These are phyloP conservation scores for Viola pubescens DNA, from an alignment of 441 rosid genomes.

Conservation along the genomic window DNA sequence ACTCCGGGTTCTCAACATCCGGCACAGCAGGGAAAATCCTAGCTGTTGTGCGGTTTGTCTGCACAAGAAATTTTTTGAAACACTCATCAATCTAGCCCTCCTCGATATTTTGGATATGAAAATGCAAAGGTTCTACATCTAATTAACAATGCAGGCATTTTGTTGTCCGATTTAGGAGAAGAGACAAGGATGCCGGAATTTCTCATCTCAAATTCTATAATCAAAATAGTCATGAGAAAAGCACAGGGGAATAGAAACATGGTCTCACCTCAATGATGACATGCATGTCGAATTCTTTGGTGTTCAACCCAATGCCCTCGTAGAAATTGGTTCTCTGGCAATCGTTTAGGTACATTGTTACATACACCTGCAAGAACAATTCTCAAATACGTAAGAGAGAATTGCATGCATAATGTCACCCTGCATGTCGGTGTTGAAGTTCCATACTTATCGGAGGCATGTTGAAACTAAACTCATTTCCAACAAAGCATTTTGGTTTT, in stretches of 20 bases:
- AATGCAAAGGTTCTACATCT: too few relatives aligned
- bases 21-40: conserved; percentile 88
- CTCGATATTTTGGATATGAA: too few relatives aligned
- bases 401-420: too few relatives aligned
- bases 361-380: conserved; percentile 56
- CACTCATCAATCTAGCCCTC: background rate
- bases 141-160: too few relatives aligned
- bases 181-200: too few relatives aligned
- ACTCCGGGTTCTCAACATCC: conserved; percentile 95
- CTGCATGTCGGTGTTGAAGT: too few relatives aligned
- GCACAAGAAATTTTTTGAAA: conserved; percentile 16
- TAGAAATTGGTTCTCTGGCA: conserved; percentile 88
- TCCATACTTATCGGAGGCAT: too few relatives aligned
- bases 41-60: conserved; percentile 91
- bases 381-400: background rate
- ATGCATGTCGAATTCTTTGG: conserved; percentile 94
- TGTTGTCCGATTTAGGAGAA: too few relatives aligned
- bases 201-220: too few relatives aligned
- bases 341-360: conserved; percentile 93
- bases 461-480: too few relatives aligned
- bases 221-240: background rate
- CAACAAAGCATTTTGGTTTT: too few relatives aligned
- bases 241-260: background rate
- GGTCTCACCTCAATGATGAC: conserved; percentile 87
- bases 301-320: conserved; percentile 85